A percentile compares a stretch with the other conserved stretches of the same genome.
These are phyloP conservation scores for Aspergillus egyptiacus DNA, from an alignment of 495 filamentous ascomycete species.

Conservation along the genomic window DNA sequence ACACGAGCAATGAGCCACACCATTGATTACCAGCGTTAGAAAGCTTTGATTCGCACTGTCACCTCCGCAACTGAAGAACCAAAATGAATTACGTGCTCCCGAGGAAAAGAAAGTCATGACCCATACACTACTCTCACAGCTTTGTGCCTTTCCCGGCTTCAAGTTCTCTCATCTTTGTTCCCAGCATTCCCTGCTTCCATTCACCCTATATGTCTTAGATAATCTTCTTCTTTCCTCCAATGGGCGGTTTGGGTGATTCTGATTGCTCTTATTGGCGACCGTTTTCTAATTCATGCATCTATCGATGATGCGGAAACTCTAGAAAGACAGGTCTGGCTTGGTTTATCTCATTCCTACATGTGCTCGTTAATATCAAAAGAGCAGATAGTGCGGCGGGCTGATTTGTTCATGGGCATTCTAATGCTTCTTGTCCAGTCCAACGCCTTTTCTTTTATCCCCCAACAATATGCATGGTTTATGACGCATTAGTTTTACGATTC, in stretches of 20 bases:
- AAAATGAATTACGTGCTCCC: constrained; percentile 11
- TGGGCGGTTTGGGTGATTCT: constrained; percentile 11
- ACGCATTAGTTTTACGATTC: constrained; percentile 13
- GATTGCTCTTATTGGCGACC: constrained; percentile 10
- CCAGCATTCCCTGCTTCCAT: neutral
- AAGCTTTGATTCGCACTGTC: constrained; percentile 14
- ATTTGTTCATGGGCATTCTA: constrained; percentile 12
- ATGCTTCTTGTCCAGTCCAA: neutral
- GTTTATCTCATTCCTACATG: neutral
- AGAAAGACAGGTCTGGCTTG: constrained; percentile 5
- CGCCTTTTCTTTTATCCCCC: neutral
- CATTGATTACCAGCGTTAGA: constrained; percentile 19
- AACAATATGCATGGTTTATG: constrained; percentile 11
- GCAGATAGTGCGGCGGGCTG: neutral
- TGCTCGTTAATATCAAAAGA: constrained; percentile 1
- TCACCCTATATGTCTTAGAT: neutral
- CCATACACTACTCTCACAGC: constrained; percentile 3
- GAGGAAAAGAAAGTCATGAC: constrained; percentile 12
- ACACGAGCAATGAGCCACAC: constrained; percentile 20
- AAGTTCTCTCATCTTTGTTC: too few species aligned
- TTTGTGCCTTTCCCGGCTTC: neutral
- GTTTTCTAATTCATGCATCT: constrained; percentile 5
- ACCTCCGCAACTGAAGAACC: neutral
- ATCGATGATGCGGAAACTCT: constrained; percentile 8
- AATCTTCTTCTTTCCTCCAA: constrained; percentile 1